Evolutionary conservation across 371 early-diverging fungal species (phyloP).

Genomic region (Mucor velutinosus): DNA sequence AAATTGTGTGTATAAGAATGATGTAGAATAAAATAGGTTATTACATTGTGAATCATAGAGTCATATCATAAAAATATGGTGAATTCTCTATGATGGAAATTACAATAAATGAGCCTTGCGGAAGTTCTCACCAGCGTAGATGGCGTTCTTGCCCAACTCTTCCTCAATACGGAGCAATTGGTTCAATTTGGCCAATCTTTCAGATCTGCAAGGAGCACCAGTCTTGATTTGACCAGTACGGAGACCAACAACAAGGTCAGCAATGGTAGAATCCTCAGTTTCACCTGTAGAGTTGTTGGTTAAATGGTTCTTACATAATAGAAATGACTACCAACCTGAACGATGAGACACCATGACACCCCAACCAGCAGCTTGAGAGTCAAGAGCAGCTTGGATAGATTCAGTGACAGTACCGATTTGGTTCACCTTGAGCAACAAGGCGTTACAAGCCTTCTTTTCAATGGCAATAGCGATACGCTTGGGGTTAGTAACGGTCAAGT

Average conservation of each 20-base stretch:
- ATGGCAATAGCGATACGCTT: conserved; percentile 88
- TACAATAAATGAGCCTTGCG: conserved; percentile 74
- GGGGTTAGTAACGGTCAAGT: conserved; percentile 98
- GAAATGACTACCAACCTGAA: conserved; percentile 54
- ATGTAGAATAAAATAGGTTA: not conserved
- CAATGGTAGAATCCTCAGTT: conserved; percentile 99
- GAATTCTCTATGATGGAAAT: conserved; percentile 11
- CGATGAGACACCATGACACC: conserved; percentile 99
- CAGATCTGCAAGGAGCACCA: conserved; percentile 98
- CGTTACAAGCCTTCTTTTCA: conserved; percentile 94
- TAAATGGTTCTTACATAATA: too few relatives aligned
- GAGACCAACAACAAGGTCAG: conserved; percentile 97
- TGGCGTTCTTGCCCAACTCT: conserved; percentile 75
- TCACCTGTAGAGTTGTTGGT: conserved; percentile 57
- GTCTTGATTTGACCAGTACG: conserved; percentile 99
- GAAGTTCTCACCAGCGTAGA: conserved; percentile 96
- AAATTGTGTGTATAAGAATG: not conserved
- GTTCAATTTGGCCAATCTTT: conserved; percentile 98
- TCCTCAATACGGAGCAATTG: conserved; percentile 96
- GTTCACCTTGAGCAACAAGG: conserved; percentile 98
- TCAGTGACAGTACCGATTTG: conserved; percentile 99
- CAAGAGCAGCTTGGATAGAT: conserved; percentile 80
- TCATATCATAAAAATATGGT: conserved; percentile 4
- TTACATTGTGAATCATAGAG: not conserved
- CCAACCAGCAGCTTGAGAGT: conserved; percentile 86